Evolutionary conservation across 2,329 filamentous ascomycete genomes (phyloP), one percentile per base, ranked within the genome.

Genomic region (Biscogniauxia sp.): DNA sequence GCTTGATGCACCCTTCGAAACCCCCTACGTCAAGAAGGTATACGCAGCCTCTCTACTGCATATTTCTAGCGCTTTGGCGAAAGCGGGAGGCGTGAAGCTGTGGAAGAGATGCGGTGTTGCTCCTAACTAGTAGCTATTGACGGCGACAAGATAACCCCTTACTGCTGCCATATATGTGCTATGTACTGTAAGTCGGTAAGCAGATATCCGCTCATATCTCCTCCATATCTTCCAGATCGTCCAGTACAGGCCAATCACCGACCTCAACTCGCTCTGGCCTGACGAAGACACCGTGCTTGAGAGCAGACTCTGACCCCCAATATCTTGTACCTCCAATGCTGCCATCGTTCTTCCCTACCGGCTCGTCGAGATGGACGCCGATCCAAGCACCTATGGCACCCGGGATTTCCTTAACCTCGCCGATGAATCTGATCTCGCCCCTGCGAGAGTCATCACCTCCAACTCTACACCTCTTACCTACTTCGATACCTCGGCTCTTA

Each of bases 291-390:
- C 91, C 91, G 68, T 85, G 86, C 74, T 92, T 93, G 61, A 86
- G 77, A 64, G 79, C 73, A 57, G 87, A 88, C 55, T 84, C 80
- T 59, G 82, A 75, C 49, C 84, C 85, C 82, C 92, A 95, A 76
- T 93, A 94, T 65, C 87, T 81, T 65, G 79, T 86, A 7, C 82
- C 83, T 51, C 79, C 80, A 66, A 93, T 85, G 68, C 86, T 88
- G 61, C 92, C 91, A 73, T 94, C 90, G 71, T 94, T 95, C 80
- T 91, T 92, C 59, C 90, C 91, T 51, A 89, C 88, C 1, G 91
- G 90, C 76, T 94, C 91, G 72, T 94, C 91, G 57, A 93, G 82
- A 66, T 83, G 82, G 56, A 95, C 79, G 50, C 90, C 91, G 20
- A 94, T 80, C 91, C 91, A 95, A 37, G 82, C 77, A 2, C 87